Evolutionary conservation across 2,329 filamentous ascomycete genomes (phyloP).

Genomic region (Paraconiothyrium brasiliense): DNA sequence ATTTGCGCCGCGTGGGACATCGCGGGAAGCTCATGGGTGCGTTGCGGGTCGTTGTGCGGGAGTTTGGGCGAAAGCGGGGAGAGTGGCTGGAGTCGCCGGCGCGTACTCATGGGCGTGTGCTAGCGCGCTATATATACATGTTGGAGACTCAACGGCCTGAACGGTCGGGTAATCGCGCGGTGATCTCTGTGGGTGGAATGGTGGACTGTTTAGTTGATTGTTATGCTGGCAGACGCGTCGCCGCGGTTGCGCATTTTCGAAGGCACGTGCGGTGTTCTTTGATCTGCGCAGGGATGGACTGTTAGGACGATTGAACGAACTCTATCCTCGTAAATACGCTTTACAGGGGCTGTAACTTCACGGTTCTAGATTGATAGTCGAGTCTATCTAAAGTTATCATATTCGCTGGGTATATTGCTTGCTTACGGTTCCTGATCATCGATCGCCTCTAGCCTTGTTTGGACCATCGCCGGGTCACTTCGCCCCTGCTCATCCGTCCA

Average conservation of each 20-base stretch:
- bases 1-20: constrained; percentile 39
- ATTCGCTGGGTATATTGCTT: background rate
- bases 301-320: background rate
- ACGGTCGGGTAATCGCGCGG: background rate
- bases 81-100: constrained; percentile 44
- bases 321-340: no score
- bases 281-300: constrained; percentile 13
- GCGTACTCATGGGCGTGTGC: constrained; percentile 43
- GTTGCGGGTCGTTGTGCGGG: constrained; percentile 31
- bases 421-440: constrained; percentile 46
- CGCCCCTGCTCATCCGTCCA: constrained; percentile 47
- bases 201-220: constrained; percentile 3
- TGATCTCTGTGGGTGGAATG: background rate
- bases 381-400: background rate
- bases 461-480: constrained; percentile 42
- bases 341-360: background rate
- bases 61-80: constrained; percentile 42
- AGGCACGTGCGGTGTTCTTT: constrained; percentile 13
- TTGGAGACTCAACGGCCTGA: constrained; percentile 13
- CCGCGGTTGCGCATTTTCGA: constrained; percentile 14
- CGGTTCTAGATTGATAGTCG: background rate
- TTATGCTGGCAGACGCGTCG: constrained; percentile 20
- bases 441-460: constrained; percentile 44
- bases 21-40: constrained; percentile 29
- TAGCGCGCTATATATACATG: constrained; percentile 26